These are phyloP conservation scores for Flaveria floridana DNA, from an alignment of 140 eudicot genomes.

Conservation along the genomic window DNA sequence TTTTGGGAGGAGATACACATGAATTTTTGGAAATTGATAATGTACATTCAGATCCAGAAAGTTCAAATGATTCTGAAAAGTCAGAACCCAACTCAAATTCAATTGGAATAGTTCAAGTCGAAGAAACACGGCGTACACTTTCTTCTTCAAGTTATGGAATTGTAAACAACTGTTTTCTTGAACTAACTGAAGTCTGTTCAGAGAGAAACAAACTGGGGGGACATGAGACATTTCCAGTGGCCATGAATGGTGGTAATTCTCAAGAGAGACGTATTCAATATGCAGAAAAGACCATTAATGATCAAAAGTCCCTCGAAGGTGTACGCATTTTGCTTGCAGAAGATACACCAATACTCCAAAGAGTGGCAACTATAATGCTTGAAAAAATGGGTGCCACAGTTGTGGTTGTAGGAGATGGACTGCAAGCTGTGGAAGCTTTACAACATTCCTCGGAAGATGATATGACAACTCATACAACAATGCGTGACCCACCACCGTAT, in stretches of 20 bases:
- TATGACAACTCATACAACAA: conserved; percentile 15
- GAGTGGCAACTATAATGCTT: conserved; percentile 94
- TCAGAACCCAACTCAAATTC: conserved; percentile 30
- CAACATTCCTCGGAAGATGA: conserved; percentile 30
- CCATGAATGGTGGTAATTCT: background rate
- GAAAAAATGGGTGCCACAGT: conserved; percentile 90
- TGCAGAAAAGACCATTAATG: conserved; percentile 37
- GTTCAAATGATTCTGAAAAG: conserved; percentile 69
- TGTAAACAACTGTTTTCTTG: conserved; percentile 50
- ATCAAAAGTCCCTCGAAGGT: conserved; percentile 61
- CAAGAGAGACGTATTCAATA: conserved; percentile 28
- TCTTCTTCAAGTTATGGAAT: conserved; percentile 39
- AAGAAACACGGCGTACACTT: conserved; percentile 27
- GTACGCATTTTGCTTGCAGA: conserved; percentile 81
- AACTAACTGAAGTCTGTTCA: conserved; percentile 43
- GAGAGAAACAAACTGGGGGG: conserved; percentile 34
- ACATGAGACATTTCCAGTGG: conserved; percentile 23
- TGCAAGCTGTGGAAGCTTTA: conserved; percentile 82
- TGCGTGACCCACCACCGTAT: conserved; percentile 42
- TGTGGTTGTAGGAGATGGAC: conserved; percentile 80
- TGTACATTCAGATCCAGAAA: conserved; percentile 49
- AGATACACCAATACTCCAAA: conserved; percentile 90
- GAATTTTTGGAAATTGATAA: conserved; percentile 65
- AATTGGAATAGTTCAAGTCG: conserved; percentile 26
- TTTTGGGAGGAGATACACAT: conserved; percentile 40